A percentile compares a stretch with the other conserved stretches of the same genome.
These are phyloP conservation scores for Apodospora peruviana DNA, from an alignment of 495 filamentous ascomycete species.

Conservation along the genomic window DNA sequence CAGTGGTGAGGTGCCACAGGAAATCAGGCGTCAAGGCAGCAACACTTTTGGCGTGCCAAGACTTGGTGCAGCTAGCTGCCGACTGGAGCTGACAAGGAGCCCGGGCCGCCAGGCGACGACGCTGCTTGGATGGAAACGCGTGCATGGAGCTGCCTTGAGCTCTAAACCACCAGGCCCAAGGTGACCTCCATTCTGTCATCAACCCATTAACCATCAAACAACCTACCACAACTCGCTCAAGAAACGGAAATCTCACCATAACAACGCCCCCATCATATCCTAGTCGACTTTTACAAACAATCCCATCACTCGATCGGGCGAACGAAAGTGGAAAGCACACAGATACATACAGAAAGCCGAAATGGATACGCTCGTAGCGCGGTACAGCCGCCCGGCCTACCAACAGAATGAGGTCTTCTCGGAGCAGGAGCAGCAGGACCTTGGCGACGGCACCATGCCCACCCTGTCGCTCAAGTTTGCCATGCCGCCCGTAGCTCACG, in stretches of 20 bases:
- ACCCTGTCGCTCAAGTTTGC: slow-evolving; percentile 79
- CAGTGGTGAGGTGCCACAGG: no score
- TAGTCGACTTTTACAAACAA: background rate
- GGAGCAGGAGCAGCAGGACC: slow-evolving; percentile 71
- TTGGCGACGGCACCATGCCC: slow-evolving; percentile 55
- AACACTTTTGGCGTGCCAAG: background rate
- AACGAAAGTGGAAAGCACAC: background rate
- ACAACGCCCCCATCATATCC: background rate
- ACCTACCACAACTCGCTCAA: no score
- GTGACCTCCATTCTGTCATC: background rate
- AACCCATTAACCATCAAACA: background rate
- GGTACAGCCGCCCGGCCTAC: slow-evolving; percentile 67
- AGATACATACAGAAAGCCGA: background rate
- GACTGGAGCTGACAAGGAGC: background rate
- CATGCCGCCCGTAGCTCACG: slow-evolving; percentile 88
- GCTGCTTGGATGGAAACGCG: slow-evolving; percentile 5
- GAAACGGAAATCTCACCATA: background rate
- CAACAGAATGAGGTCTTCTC: slow-evolving; percentile 66
- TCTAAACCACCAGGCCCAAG: background rate
- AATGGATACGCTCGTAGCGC: slow-evolving; percentile 92
- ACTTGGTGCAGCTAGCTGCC: background rate
- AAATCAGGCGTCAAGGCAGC: slow-evolving; percentile 4
- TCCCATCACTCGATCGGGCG: background rate
- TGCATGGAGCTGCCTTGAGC: slow-evolving; percentile 12
- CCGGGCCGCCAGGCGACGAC: no score